Conservation (phyloP, 352 stramenopile genomes). For the Phytophthora agathidicida region DNA sequence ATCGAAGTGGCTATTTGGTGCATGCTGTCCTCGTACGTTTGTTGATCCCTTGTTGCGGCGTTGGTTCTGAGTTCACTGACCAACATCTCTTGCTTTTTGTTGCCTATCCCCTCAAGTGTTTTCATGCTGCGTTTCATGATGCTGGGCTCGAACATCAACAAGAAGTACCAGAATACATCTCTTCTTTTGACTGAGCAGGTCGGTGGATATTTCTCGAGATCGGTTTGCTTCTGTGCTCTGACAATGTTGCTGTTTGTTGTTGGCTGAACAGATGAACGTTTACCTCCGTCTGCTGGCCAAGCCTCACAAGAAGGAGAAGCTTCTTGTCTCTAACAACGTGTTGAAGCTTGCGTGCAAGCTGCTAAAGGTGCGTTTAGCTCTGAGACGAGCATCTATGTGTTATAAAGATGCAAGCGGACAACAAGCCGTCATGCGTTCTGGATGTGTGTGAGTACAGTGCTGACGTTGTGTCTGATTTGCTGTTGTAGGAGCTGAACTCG, state of each 20-base stretch:
- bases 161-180: constrained; percentile 93
- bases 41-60: background rate
- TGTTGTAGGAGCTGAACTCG: constrained; percentile 80
- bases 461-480: constrained; percentile 23
- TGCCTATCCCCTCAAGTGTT: constrained; percentile 48
- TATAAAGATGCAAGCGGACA: background rate
- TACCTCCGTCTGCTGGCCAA: constrained; percentile 85
- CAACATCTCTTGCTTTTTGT: constrained; percentile 4
- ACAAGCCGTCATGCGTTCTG: constrained; percentile 10
- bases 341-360: constrained; percentile 92
- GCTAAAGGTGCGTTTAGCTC: constrained; percentile 64
- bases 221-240: constrained; percentile 2
- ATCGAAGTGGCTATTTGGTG: constrained; percentile 90
- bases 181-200: constrained; percentile 91
- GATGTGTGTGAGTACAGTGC: background rate
- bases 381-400: background rate
- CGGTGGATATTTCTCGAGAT: constrained; percentile 14
- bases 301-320: constrained; percentile 89
- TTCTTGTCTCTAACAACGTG: constrained; percentile 91
- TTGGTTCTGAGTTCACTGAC: constrained; percentile 14
- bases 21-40: constrained; percentile 71
- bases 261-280: constrained; percentile 76
- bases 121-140: constrained; percentile 93
- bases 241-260: constrained; percentile 12
- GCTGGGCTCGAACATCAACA: constrained; percentile 91